Evolutionary conservation across 176 grass and related monocot species (phyloP).

Genomic region (Microstegium vimineum): DNA sequence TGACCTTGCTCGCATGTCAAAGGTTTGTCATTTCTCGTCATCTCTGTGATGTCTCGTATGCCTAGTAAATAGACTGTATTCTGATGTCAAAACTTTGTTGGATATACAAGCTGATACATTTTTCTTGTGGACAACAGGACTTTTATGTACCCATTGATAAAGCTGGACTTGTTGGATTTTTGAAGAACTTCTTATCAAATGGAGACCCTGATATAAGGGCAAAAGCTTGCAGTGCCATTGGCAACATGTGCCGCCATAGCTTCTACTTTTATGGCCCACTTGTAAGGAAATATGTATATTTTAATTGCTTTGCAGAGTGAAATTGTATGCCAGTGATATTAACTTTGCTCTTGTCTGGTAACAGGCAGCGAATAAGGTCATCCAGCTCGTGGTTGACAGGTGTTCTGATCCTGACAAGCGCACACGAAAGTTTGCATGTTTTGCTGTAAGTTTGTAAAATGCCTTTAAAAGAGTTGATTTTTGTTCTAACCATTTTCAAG

Average conservation of each 20-base stretch:
- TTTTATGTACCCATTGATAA: slow-evolving; percentile 85
- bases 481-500: neutral
- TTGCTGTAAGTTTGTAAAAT: slow-evolving; percentile 63
- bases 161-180: slow-evolving; percentile 61
- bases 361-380: slow-evolving; percentile 64
- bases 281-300: slow-evolving; percentile 42
- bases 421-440: slow-evolving; percentile 93
- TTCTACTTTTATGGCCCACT: slow-evolving; percentile 82
- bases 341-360: slow-evolving; percentile 21
- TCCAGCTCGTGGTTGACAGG: slow-evolving; percentile 86
- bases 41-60: slow-evolving; percentile 5
- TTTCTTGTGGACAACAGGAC: slow-evolving; percentile 52
- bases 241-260: slow-evolving; percentile 95
- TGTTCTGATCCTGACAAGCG: slow-evolving; percentile 88
- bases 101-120: slow-evolving; percentile 15
- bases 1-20: slow-evolving; percentile 97
- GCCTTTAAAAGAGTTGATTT: neutral
- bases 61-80: neutral
- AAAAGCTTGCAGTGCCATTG: slow-evolving; percentile 97
- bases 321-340: neutral
- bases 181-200: slow-evolving; percentile 62
- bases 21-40: slow-evolving; percentile 48
- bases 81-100: slow-evolving; percentile 6
- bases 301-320: slow-evolving; percentile 1
- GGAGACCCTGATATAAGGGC: slow-evolving; percentile 87